phyloP scores from a whole-genome alignment of 148 eudicot species.

The Rhododendron williamsianum region DNA sequence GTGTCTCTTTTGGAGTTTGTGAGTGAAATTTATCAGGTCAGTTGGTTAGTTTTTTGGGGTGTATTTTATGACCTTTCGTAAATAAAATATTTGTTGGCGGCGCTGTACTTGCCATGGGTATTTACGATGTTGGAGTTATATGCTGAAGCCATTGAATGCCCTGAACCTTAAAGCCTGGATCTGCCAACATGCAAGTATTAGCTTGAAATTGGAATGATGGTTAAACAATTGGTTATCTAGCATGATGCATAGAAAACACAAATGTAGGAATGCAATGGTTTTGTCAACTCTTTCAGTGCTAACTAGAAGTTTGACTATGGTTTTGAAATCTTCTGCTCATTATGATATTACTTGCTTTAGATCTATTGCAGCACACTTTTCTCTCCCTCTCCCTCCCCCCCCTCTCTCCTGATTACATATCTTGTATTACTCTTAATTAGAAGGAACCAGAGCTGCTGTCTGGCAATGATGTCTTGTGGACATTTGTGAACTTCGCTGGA shows the following conservation, averaged over 20 bases:
- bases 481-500: constrained; percentile 90
- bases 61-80: not conserved
- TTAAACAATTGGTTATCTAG: not conserved
- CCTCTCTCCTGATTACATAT: not conserved
- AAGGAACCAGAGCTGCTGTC: constrained; percentile 92
- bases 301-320: not conserved
- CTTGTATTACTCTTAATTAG: constrained; percentile 28
- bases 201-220: not conserved
- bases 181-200: not conserved
- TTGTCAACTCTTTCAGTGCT: not conserved
- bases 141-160: not conserved
- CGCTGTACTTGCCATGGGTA: not conserved
- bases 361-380: not conserved
- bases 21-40: constrained; percentile 93
- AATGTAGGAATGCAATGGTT: not conserved
- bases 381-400: not conserved
- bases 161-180: not conserved
- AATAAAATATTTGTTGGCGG: not conserved
- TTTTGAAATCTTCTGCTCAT: not conserved
- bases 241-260: not conserved
- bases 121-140: not conserved
- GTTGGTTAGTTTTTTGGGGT: constrained; percentile 1
- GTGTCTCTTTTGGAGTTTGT: constrained; percentile 90
- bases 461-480: constrained; percentile 95
- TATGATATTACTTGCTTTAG: not conserved